Conservation (phyloP, 78 protist species). For the Dictyostelium capitatum region DNA sequence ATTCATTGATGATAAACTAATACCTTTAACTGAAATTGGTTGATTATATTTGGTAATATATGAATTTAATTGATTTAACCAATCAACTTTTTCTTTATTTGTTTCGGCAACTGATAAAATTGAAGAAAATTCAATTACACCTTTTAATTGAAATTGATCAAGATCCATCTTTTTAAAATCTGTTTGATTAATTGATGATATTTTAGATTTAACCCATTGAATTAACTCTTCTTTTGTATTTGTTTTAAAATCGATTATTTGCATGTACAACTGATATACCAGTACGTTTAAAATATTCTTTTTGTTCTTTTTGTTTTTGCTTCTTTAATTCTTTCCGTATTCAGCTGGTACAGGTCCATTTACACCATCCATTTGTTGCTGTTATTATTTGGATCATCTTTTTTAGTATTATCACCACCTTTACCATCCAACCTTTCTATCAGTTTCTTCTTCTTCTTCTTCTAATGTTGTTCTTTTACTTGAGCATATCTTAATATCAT, state of each 20-base stretch:
- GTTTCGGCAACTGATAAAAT: background rate
- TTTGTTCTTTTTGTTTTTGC: constrained; percentile 34
- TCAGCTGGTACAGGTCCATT: background rate
- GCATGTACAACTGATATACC: constrained; percentile 40
- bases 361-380: constrained; percentile 9
- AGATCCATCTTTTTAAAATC: constrained; percentile 20
- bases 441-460: constrained; percentile 33
- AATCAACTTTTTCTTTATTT: constrained; percentile 14
- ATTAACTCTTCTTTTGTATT: constrained; percentile 26
- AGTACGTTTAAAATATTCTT: constrained; percentile 7
- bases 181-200: background rate
- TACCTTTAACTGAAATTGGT: background rate
- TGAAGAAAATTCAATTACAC: constrained; percentile 1
- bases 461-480: constrained; percentile 43
- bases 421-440: background rate
- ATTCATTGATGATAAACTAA: no score
- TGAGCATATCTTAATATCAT: constrained; percentile 54
- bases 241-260: constrained; percentile 31
- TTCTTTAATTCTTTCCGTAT: constrained; percentile 44
- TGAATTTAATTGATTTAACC: background rate
- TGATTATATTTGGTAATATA: no score
- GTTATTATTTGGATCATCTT: constrained; percentile 22
- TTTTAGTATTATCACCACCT: background rate
- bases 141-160: constrained; percentile 31
- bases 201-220: constrained; percentile 4